Evolutionary conservation across 2,329 filamentous ascomycete species (phyloP), one percentile per base, ranked within the genome.

Genomic region (Cladosporium sp.): DNA sequence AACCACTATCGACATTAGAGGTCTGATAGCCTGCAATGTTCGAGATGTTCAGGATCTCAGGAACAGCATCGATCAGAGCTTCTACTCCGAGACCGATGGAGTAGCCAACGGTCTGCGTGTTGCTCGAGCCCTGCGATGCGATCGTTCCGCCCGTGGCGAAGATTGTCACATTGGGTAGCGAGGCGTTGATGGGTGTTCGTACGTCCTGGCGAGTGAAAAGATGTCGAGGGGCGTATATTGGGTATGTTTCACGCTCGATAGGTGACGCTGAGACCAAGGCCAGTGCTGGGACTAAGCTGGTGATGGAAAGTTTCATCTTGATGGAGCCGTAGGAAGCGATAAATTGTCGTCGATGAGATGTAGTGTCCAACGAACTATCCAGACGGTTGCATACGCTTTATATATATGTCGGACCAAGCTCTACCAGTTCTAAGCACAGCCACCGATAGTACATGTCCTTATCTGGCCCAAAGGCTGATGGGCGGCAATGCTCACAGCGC

Each of bases 111-210:
- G 79, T 89, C 67, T 84, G 81, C 21, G 79, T 81, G 26, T 80
- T 80, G 43, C 78, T 81, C n/a, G 73, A 74, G 0, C 81, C 82
- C 66, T 81, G 79, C 1, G 84, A 84, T 16, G 86, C 86, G 57
- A 88, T 88, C 11, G 86, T 88, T 39, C 86, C 86, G 18, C 85
- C 85, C 6, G 83, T 86, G 6, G 81, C 82, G 68, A 84, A 85
- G 67, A 87, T 84, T 66, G 84, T 86, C 60, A 87, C 77, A 70
- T 86, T 86, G 11, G 84, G 84, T 0, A 86, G 78, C 36, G 76
- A 79, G n/a, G 77, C 75, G 65, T 83, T 82, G 65, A 79, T 71
- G 32, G 68, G 63, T 13, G 69, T 66, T 5, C 64, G 53, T 3
- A 69, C 48, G 49, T 70, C 67, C 49, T 54, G 49, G 5, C 58